These are phyloP conservation scores for Wickerhamiella kazuoi DNA, from an alignment of 805 yeast genomes.

Conservation along the genomic window DNA sequence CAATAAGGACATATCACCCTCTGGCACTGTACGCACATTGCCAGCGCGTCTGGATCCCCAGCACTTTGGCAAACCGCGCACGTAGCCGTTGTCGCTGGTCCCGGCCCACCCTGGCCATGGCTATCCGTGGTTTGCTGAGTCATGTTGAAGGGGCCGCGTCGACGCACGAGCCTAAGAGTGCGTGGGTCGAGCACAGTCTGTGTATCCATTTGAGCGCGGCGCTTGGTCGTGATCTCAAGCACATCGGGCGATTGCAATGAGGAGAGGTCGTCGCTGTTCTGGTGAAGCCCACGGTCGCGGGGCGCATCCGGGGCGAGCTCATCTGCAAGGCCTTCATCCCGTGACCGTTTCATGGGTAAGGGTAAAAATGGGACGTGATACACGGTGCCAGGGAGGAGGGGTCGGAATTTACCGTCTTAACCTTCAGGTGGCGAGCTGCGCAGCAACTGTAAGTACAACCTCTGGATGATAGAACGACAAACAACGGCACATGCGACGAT, in stretches of 20 bases:
- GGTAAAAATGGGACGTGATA: not conserved
- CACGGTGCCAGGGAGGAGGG: not conserved
- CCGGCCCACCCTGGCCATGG: not conserved
- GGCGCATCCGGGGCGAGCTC: not conserved
- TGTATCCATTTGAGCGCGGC: not conserved
- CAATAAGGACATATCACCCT: conserved; percentile 9
- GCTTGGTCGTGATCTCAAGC: not conserved
- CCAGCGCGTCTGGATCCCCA: conserved; percentile 7
- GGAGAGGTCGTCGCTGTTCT: too few relatives aligned
- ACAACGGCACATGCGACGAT: not conserved
- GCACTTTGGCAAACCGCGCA: conserved; percentile 2
- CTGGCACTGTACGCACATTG: conserved; percentile 8
- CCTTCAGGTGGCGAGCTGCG: not conserved
- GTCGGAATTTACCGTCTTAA: not conserved
- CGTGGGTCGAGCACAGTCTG: conserved; percentile 1
- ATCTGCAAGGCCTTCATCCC: conserved; percentile 1
- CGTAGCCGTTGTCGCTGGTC: conserved; percentile 1
- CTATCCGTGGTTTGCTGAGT: too few relatives aligned
- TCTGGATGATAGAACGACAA: not conserved
- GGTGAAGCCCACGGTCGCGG: not conserved
- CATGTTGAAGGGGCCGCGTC: not conserved
- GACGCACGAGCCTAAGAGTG: conserved; percentile 1
- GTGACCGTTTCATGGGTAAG: conserved; percentile 5
- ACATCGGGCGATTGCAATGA: too few relatives aligned
- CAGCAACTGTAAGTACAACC: conserved; percentile 5